Percentiles rank a stretch among this genome's conserved stretches.
These are phyloP conservation scores for Nepenthes gracilis DNA, from an alignment of 148 eudicot species.

Conservation along the genomic window DNA sequence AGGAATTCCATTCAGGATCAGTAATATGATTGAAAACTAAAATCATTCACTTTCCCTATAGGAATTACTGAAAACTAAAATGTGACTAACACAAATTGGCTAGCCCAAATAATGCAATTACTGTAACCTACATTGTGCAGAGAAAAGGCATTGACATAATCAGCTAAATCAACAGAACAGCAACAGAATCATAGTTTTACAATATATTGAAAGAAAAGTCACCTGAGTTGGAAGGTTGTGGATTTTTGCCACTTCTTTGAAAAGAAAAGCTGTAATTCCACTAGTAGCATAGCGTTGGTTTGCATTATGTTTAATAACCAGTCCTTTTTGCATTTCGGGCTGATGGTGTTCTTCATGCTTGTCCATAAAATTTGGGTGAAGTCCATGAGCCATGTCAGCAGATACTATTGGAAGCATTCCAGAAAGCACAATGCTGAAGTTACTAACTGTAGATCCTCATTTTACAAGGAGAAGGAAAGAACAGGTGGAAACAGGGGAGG, in stretches of 20 bases:
- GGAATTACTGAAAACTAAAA: too few relatives aligned
- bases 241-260: slow-evolving; percentile 80
- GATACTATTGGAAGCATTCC: slow-evolving; percentile 38
- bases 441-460: neutral
- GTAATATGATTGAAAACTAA: too few relatives aligned
- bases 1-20: too few relatives aligned
- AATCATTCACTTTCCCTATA: too few relatives aligned
- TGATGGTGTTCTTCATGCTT: slow-evolving; percentile 95
- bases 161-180: neutral
- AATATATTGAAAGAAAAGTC: neutral
- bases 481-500: neutral
- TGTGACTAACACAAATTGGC: too few relatives aligned
- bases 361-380: slow-evolving; percentile 85
- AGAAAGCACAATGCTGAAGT: neutral
- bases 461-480: neutral
- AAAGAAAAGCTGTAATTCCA: slow-evolving; percentile 85
- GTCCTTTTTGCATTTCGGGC: slow-evolving; percentile 84
- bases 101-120: too few relatives aligned
- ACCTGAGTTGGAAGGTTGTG: slow-evolving; percentile 94
- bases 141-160: too few relatives aligned
- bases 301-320: slow-evolving; percentile 94
- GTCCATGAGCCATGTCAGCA: slow-evolving; percentile 99
- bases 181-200: neutral
- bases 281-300: slow-evolving; percentile 97
- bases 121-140: too few relatives aligned